phyloP scores from a whole-genome alignment of 2,329 filamentous ascomycete genomes.

The Hypoxylon sp. region DNA sequence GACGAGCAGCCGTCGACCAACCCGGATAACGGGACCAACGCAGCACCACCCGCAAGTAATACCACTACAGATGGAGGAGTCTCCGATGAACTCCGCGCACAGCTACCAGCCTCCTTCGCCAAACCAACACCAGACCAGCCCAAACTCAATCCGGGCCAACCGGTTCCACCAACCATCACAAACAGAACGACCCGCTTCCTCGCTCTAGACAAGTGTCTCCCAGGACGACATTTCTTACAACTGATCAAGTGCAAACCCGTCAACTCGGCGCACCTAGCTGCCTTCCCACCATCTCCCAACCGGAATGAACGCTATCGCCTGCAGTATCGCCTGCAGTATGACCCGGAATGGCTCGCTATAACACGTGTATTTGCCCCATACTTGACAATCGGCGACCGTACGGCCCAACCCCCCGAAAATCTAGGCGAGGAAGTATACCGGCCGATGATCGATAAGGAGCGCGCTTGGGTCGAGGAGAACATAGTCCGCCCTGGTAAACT shows the following conservation, averaged over 20 bases:
- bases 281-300: constrained; percentile 39
- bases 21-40: neutral
- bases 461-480: constrained; percentile 84
- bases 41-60: constrained; percentile 27
- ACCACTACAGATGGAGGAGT: constrained; percentile 55
- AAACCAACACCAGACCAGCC: constrained; percentile 55
- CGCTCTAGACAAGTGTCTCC: constrained; percentile 90
- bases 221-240: constrained; percentile 84
- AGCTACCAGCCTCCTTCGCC: constrained; percentile 82
- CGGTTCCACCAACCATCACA: constrained; percentile 77
- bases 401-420: constrained; percentile 68
- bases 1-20: constrained; percentile 4
- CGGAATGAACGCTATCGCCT: constrained; percentile 67
- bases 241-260: constrained; percentile 73
- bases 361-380: constrained; percentile 81
- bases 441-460: constrained; percentile 75
- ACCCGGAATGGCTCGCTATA: constrained; percentile 96
- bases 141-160: constrained; percentile 65
- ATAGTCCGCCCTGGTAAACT: constrained; percentile 74
- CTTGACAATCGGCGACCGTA: constrained; percentile 72
- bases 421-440: constrained; percentile 77
- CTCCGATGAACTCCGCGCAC: constrained; percentile 74
- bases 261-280: constrained; percentile 50
- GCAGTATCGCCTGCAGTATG: constrained; percentile 78
- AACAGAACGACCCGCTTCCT: constrained; percentile 88